Percentiles rank a stretch among this genome's conserved stretches.
Evolutionary conservation across 306 rosid species (phyloP).

Genomic region (Glycine soja): DNA sequence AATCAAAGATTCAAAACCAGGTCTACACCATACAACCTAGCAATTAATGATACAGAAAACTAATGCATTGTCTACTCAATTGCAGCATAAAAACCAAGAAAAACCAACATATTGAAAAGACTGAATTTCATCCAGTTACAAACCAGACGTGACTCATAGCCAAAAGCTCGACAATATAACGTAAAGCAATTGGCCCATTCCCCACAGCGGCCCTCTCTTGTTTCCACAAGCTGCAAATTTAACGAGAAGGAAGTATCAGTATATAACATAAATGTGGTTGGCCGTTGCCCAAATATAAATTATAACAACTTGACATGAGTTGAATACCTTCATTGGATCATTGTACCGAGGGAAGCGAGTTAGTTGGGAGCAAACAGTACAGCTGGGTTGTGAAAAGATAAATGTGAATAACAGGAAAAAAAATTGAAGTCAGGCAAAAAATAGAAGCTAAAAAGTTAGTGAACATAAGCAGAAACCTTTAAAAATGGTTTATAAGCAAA

Average conservation of each 20-base stretch:
- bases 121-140: constrained; percentile 47
- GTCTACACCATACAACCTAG: constrained; percentile 11
- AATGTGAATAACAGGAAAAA: constrained; percentile 17
- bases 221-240: constrained; percentile 82
- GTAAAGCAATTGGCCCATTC: constrained; percentile 99
- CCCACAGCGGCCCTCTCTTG: constrained; percentile 95
- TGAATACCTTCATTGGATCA: constrained; percentile 81
- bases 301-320: constrained; percentile 20
- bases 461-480: constrained; percentile 25
- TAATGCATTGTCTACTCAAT: constrained; percentile 7
- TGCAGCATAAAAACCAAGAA: constrained; percentile 33
- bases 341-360: constrained; percentile 94
- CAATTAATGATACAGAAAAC: constrained; percentile 32
- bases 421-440: constrained; percentile 34
- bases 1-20: constrained; percentile 17
- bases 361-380: constrained; percentile 58
- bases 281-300: constrained; percentile 17
- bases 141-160: constrained; percentile 89
- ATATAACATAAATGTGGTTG: constrained; percentile 33
- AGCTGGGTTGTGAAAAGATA: constrained; percentile 59
- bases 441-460: constrained; percentile 17
- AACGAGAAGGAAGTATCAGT: constrained; percentile 23
- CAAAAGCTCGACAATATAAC: constrained; percentile 89
- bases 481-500: constrained; percentile 22
- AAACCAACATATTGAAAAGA: constrained; percentile 35